Evolutionary conservation across 805 yeast species (phyloP).

Genomic region (Jamesozyma piceae): DNA sequence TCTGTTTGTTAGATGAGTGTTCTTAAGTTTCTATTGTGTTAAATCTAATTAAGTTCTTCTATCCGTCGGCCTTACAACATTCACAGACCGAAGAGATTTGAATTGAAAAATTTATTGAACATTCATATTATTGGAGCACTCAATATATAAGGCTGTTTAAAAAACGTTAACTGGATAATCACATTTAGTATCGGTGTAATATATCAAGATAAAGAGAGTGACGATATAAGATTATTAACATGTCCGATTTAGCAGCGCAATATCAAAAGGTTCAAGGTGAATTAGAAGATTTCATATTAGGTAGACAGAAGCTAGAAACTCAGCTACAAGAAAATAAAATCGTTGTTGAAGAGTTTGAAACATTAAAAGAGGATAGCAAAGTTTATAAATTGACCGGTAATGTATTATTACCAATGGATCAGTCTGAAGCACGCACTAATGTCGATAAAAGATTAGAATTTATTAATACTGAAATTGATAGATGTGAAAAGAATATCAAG

Average conservation of each 20-base stretch:
- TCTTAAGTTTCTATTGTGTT: background rate
- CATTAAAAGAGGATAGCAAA: constrained; percentile 57
- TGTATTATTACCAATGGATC: constrained; percentile 82
- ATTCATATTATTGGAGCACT: too few species aligned
- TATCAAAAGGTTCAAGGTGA: constrained; percentile 39
- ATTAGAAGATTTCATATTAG: constrained; percentile 46
- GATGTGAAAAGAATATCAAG: constrained; percentile 66
- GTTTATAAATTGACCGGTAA: constrained; percentile 89
- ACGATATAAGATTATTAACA: background rate
- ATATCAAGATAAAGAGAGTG: background rate
- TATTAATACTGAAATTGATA: constrained; percentile 63
- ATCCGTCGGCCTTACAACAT: background rate
- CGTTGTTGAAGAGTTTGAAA: constrained; percentile 70
- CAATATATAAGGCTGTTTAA: too few species aligned
- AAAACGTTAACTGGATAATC: too few species aligned
- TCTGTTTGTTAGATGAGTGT: background rate
- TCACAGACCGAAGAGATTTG: background rate
- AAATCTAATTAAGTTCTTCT: background rate
- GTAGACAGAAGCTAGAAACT: constrained; percentile 83
- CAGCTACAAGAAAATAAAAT: constrained; percentile 91
- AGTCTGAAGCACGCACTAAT: constrained; percentile 68
- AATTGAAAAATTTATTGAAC: background rate
- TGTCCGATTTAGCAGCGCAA: constrained; percentile 19
- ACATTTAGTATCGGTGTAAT: too few species aligned
- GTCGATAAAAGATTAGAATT: constrained; percentile 86